Evolutionary conservation across 345 rosid species (phyloP).

Genomic region (Salix suchowensis): DNA sequence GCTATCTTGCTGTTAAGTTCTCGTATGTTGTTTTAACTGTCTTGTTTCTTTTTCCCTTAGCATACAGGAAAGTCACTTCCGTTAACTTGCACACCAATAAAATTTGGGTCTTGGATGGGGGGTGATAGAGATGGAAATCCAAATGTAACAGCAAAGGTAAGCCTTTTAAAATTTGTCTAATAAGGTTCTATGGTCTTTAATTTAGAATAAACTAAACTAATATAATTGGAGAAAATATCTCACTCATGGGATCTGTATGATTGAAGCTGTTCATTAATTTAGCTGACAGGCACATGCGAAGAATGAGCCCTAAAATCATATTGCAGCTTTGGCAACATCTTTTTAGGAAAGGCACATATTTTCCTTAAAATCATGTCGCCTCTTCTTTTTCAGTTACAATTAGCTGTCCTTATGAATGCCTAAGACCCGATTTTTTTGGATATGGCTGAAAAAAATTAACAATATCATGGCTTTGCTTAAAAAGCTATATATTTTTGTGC

Average conservation of each 20-base stretch:
- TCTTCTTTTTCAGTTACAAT: neutral
- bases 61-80: constrained; percentile 85
- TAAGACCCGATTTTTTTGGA: neutral
- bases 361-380: neutral
- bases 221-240: neutral
- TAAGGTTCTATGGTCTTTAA: neutral
- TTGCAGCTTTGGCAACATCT: neutral
- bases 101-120: constrained; percentile 97
- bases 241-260: neutral
- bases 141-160: constrained; percentile 84
- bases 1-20: constrained; percentile 1
- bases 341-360: neutral
- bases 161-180: constrained; percentile 5
- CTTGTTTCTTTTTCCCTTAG: constrained; percentile 24
- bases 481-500: neutral
- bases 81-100: constrained; percentile 83
- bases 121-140: constrained; percentile 99
- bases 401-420: neutral
- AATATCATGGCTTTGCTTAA: neutral
- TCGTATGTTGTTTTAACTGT: neutral
- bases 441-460: neutral
- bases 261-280: neutral
- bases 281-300: neutral
- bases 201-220: neutral
- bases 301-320: neutral